These are phyloP conservation scores for Pichia heedii DNA, from an alignment of 805 yeast species.

Conservation along the genomic window DNA sequence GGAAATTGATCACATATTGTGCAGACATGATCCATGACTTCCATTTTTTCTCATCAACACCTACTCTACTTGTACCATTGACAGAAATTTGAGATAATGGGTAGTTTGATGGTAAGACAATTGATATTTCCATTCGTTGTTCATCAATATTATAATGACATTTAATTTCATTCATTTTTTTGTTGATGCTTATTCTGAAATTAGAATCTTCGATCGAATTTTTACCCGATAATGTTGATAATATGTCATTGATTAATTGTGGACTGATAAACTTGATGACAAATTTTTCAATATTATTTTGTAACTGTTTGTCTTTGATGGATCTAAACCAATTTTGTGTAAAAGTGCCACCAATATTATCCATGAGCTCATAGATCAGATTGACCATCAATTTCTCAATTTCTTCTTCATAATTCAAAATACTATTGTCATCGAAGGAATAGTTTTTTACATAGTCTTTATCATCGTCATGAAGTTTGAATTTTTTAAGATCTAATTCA, in stretches of 20 bases:
- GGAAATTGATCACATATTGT: conserved; percentile 68
- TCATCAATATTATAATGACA: conserved; percentile 77
- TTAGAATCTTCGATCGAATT: conserved; percentile 30
- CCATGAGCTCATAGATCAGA: conserved; percentile 41
- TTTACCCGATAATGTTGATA: conserved; percentile 29
- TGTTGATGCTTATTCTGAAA: conserved; percentile 53
- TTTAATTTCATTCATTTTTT: conserved; percentile 55
- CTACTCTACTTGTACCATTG: conserved; percentile 70
- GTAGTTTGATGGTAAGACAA: conserved; percentile 62
- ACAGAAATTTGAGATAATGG: conserved; percentile 74
- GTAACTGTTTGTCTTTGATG: conserved; percentile 58
- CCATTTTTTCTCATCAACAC: conserved; percentile 90
- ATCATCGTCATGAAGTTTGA: conserved; percentile 17
- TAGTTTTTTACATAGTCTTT: conserved; percentile 22
- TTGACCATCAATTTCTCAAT: conserved; percentile 36
- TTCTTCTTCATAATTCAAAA: conserved; percentile 23
- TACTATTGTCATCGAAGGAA: conserved; percentile 7
- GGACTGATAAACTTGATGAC: conserved; percentile 59
- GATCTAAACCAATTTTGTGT: conserved; percentile 64
- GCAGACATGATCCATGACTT: conserved; percentile 91
- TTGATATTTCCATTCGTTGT: conserved; percentile 71
- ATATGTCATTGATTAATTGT: conserved; percentile 45
- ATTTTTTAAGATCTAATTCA: conserved; percentile 34
- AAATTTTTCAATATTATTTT: conserved; percentile 51
- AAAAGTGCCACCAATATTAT: conserved; percentile 49